These are phyloP conservation scores for Breviolum minutum DNA, from an alignment of 73 alveolate genomes.

Conservation along the genomic window DNA sequence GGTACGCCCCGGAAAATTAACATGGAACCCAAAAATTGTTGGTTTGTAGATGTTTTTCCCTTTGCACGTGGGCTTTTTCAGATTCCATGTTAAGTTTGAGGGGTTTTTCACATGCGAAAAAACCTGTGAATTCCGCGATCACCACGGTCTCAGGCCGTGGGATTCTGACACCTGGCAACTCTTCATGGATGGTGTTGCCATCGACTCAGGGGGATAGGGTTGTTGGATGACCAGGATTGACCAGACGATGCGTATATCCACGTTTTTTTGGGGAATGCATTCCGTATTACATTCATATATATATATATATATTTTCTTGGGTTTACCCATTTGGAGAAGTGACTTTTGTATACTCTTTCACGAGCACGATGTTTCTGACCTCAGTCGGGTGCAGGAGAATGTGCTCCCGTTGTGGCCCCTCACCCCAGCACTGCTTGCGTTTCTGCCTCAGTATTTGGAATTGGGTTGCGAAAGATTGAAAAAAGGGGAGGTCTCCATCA, in stretches of 20 bases:
- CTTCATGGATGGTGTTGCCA: conserved; percentile 4
- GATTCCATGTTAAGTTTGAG: too few relatives aligned
- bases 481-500: too few relatives aligned
- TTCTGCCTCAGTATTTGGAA: neutral
- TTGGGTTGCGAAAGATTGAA: too few relatives aligned
- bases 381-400: neutral
- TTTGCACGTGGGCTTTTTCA: neutral
- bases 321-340: too few relatives aligned
- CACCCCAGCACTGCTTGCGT: conserved; percentile 49
- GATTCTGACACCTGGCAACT: conserved; percentile 53
- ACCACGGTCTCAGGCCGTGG: neutral
- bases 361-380: too few relatives aligned
- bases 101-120: too few relatives aligned
- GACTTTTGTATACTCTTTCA: too few relatives aligned
- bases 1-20: neutral
- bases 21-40: neutral
- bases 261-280: neutral
- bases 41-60: neutral
- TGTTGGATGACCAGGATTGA: too few relatives aligned
- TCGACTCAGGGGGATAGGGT: neutral
- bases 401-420: conserved; percentile 77
- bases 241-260: neutral
- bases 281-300: too few relatives aligned
- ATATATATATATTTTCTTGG: neutral
- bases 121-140: neutral